Conservation (phyloP, 495 filamentous ascomycete species). For the Neurospora sp. region DNA sequence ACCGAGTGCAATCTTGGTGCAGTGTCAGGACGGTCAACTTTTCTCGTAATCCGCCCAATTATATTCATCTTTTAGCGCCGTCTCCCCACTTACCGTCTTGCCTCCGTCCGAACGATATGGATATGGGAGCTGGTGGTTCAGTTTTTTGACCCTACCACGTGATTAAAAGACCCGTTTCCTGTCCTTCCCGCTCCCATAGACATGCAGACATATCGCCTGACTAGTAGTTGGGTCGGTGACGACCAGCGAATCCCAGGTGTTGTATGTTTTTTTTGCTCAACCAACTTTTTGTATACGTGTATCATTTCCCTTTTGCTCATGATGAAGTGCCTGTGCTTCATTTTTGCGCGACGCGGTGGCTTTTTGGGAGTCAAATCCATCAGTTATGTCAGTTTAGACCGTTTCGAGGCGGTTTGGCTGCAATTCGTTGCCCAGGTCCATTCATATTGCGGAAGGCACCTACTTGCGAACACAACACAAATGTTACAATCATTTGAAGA, state of each 20-base stretch:
- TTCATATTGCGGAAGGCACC: background rate
- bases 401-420: background rate
- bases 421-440: background rate
- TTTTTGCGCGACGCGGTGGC: background rate
- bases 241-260: conserved; percentile 28
- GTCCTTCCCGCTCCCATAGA: too few species aligned
- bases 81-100: too few species aligned
- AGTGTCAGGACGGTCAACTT: too few species aligned
- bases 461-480: background rate
- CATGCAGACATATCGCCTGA: too few species aligned
- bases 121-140: too few species aligned
- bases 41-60: too few species aligned
- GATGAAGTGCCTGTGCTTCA: background rate
- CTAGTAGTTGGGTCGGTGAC: too few species aligned
- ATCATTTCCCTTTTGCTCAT: background rate
- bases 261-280: conserved; percentile 27
- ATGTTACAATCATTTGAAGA: background rate
- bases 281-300: background rate
- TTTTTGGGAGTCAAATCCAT: background rate
- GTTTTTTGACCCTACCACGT: too few species aligned
- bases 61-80: too few species aligned
- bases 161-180: too few species aligned
- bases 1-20: too few species aligned
- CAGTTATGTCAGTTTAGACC: background rate
- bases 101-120: too few species aligned